Base-by-base conservation (phyloP, 345 rosid genomes). In the Rhodamnia argentea region DNA sequence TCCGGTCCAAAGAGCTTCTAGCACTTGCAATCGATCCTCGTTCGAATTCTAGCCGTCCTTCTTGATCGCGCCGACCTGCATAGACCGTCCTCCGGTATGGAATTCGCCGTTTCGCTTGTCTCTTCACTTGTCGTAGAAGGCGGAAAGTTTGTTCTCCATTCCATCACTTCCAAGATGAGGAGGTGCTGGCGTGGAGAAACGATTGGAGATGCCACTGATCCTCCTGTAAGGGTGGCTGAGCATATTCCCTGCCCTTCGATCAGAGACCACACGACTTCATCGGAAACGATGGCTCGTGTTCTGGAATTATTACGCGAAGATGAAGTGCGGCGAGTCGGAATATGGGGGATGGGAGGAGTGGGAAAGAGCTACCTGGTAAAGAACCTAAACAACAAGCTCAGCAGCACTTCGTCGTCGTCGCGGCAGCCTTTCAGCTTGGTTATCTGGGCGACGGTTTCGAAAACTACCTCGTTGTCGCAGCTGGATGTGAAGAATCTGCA, bases 291-390 rank as follows among this genome's bases (percentile, higher is more conserved):
- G 78, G 78, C 78, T 32, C 47, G 24, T 70, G 7, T 70, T 9
- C 78, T 70, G 10, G 11, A 56, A 56, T 56, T 23, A n/a, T 84
- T 88, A 82, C 56, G 52, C 9, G 85, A 88, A 52, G 89, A 86
- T 84, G 52, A 13, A 44, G 54, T 86, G 16, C 60, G 44, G 29
- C 74, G 89, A 86, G 82, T 91, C 70, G 91, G 87, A 44, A 26
- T 91, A 0, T 87, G 88, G 89, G 91, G 91, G 0, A 86, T 90
- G 86, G 89, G 91, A 6, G 91, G 92, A 47, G 89, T 90, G 32
- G 92, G 92, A 26, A 90, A 89, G 52, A 90, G 90, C 24, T 89
- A 90, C 5, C 85, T 91, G 47, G 89, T 86, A 13, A 86, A 75
- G 75, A 87, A 88, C 78, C 84, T 90, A 78, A 90, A 90, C 86